phyloP scores from a whole-genome alignment of 768 basidiomycete genomes.

The Mycena polygramma region DNA sequence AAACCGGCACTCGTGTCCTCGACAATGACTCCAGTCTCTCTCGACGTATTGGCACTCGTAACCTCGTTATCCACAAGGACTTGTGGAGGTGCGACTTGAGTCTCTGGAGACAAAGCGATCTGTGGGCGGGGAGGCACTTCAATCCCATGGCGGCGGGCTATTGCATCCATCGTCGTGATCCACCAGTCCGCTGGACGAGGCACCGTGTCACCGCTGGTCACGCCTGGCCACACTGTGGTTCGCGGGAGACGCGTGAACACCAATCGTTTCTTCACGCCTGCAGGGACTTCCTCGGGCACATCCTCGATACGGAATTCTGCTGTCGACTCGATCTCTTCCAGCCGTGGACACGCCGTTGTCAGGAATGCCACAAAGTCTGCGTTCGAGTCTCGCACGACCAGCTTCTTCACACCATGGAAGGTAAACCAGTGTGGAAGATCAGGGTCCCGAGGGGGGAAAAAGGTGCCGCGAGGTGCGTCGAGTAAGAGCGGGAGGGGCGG shows the following conservation, averaged over 20 bases:
- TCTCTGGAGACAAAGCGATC: background rate
- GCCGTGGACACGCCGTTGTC: conserved; percentile 7
- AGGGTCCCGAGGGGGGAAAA: background rate
- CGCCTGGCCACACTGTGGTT: background rate
- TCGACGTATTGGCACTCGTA: too few species aligned
- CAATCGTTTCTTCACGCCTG: background rate
- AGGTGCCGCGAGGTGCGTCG: conserved; percentile 6
- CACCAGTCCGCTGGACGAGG: background rate
- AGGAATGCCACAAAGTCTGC: conserved; percentile 6
- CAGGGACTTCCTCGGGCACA: background rate
- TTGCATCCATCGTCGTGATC: background rate
- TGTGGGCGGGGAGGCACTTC: too few species aligned
- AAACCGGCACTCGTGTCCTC: too few species aligned
- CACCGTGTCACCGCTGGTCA: conserved; percentile 1
- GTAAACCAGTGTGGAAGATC: background rate
- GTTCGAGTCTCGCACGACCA: background rate
- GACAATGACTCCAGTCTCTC: too few species aligned
- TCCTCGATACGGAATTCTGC: conserved; percentile 8
- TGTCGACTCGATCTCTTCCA: conserved; percentile 6
- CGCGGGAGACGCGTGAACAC: background rate
- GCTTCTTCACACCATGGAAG: background rate
- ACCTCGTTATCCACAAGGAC: background rate
- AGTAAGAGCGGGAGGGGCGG: conserved; percentile 2
- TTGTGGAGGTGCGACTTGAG: background rate
- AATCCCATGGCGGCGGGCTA: too few species aligned